phyloP scores from a whole-genome alignment of 1,284 basidiomycete species.

The Cryptococcus sp. region DNA sequence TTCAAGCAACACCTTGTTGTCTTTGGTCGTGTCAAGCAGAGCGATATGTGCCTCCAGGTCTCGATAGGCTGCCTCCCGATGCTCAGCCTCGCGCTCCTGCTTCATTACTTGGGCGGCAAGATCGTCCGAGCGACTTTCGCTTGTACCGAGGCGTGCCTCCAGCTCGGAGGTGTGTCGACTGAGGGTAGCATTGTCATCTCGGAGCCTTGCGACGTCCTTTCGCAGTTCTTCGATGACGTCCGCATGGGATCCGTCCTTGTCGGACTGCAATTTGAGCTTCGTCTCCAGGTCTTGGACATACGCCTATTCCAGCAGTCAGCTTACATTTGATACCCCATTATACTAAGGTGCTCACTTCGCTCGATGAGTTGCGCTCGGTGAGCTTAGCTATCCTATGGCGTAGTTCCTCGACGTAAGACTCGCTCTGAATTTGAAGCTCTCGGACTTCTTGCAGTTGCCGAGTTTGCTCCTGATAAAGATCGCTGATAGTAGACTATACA shows the following conservation, averaged over 20 bases:
- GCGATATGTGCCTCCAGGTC: conserved; percentile 73
- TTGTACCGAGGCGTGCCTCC: conserved; percentile 74
- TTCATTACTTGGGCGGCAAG: conserved; percentile 72
- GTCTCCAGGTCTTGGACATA: conserved; percentile 91
- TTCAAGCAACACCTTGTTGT: conserved; percentile 58
- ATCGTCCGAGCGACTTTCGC: conserved; percentile 71
- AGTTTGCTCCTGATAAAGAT: conserved; percentile 87
- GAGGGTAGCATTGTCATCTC: conserved; percentile 72
- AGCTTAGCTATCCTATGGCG: conserved; percentile 76
- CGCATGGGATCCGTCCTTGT: conserved; percentile 71
- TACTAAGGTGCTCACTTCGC: conserved; percentile 64
- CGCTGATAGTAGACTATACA: conserved; percentile 60
- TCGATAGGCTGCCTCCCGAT: conserved; percentile 66
- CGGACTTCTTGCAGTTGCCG: conserved; percentile 68
- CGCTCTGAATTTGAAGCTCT: conserved; percentile 72
- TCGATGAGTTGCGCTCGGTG: conserved; percentile 82
- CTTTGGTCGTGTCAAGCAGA: conserved; percentile 67
- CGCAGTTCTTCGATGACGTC: conserved; percentile 78
- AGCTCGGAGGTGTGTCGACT: conserved; percentile 84
- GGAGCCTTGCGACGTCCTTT: conserved; percentile 76
- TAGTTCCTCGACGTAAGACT: conserved; percentile 84
- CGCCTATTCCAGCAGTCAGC: conserved; percentile 54
- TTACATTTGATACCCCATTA: not conserved
- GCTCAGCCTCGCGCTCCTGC: conserved; percentile 75
- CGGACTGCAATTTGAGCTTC: conserved; percentile 79